Conservation (phyloP, 169 alveolate genomes). For the Plasmodium yoelii region DNA sequence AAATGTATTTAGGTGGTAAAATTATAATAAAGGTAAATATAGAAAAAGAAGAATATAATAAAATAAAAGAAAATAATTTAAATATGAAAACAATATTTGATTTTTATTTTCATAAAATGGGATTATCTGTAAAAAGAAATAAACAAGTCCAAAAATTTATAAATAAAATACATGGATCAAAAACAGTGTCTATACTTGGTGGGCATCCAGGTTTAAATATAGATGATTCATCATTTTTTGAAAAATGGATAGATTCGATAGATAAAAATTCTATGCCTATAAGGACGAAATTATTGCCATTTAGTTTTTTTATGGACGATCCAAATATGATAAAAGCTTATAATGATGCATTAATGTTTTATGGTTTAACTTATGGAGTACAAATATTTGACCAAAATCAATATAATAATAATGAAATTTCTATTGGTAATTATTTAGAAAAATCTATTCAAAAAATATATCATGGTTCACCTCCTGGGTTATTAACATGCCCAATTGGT, state of each 20-base stretch:
- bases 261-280: slow-evolving; percentile 86
- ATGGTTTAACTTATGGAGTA: slow-evolving; percentile 74
- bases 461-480: slow-evolving; percentile 87
- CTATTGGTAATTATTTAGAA: slow-evolving; percentile 76
- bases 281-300: slow-evolving; percentile 80
- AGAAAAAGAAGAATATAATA: slow-evolving; percentile 80
- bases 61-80: slow-evolving; percentile 80
- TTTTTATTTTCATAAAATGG: slow-evolving; percentile 76
- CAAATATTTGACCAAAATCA: slow-evolving; percentile 45
- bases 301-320: slow-evolving; percentile 77
- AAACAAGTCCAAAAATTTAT: slow-evolving; percentile 17
- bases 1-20: slow-evolving; percentile 89
- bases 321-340: slow-evolving; percentile 74
- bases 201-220: slow-evolving; percentile 84
- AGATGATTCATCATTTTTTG: slow-evolving; percentile 78
- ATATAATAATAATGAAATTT: slow-evolving; percentile 46
- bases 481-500: slow-evolving; percentile 87
- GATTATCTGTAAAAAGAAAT: slow-evolving; percentile 22
- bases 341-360: slow-evolving; percentile 70
- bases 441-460: slow-evolving; percentile 77
- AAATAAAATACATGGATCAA: slow-evolving; percentile 28
- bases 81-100: slow-evolving; percentile 81
- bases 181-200: slow-evolving; percentile 82
- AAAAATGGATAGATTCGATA: slow-evolving; percentile 81
- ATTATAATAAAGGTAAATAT: slow-evolving; percentile 86